Percentiles rank a stretch among this genome's conserved stretches.
phyloP scores from a whole-genome alignment of 148 eudicot species.

The Arctostaphylos glauca region DNA sequence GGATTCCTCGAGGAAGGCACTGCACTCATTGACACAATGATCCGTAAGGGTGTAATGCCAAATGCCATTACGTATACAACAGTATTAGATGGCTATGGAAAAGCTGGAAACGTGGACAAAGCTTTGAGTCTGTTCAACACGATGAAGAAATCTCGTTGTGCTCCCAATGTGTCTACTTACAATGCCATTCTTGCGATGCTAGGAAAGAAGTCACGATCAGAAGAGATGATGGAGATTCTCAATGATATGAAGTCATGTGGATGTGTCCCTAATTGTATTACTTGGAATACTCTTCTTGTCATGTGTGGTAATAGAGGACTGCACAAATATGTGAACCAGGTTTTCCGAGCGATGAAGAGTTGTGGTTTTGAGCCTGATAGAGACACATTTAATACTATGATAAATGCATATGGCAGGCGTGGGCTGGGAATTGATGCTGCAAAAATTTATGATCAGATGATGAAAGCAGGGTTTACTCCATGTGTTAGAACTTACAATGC shows the following conservation, averaged over 20 bases:
- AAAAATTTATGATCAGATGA: conserved; percentile 76
- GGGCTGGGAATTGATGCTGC: conserved; percentile 62
- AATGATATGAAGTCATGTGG: conserved; percentile 76
- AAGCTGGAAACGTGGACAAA: conserved; percentile 70
- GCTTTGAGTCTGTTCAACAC: conserved; percentile 61
- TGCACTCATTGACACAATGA: conserved; percentile 67
- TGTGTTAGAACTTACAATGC: conserved; percentile 81
- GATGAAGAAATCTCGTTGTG: conserved; percentile 81
- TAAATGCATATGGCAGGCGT: conserved; percentile 83
- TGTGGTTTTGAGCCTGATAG: conserved; percentile 87
- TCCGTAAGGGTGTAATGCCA: conserved; percentile 67
- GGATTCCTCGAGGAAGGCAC: conserved; percentile 82
- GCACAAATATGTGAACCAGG: conserved; percentile 65
- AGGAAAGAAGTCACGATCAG: conserved; percentile 66
- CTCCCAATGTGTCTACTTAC: conserved; percentile 85
- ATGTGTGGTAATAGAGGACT: conserved; percentile 70
- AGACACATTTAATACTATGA: conserved; percentile 88
- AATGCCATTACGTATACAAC: conserved; percentile 87
- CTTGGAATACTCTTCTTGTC: conserved; percentile 92
- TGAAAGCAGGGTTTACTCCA: conserved; percentile 71
- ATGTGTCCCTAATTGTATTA: conserved; percentile 70
- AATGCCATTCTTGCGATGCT: conserved; percentile 77
- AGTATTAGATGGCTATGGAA: conserved; percentile 80
- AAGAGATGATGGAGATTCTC: conserved; percentile 69
- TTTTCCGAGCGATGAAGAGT: conserved; percentile 84